Evolutionary conservation across 306 rosid genomes (phyloP).

Genomic region (Fragaria ananassa): DNA sequence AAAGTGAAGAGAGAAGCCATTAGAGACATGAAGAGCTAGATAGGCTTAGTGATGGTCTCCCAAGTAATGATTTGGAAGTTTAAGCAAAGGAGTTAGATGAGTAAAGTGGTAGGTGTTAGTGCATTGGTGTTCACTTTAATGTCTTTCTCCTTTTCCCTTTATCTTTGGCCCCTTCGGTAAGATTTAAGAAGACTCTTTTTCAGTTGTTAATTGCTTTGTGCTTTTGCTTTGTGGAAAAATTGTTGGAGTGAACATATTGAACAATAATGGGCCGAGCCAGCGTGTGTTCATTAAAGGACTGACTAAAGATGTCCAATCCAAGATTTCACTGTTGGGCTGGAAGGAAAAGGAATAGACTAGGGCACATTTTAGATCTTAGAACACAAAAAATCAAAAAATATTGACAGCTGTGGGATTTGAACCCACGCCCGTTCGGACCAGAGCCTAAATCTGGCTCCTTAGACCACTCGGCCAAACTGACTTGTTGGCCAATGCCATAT

Average conservation of each 20-base stretch:
- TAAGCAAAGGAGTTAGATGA: constrained; percentile 16
- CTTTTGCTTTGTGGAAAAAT: constrained; percentile 41
- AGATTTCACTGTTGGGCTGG: neutral
- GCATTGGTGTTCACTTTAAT: constrained; percentile 11
- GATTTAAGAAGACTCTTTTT: neutral
- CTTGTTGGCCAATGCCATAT: fast-evolving
- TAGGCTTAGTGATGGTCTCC: constrained; percentile 11
- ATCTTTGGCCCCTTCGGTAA: constrained; percentile 30
- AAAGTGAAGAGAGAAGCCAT: constrained; percentile 19
- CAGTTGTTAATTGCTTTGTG: constrained; percentile 11
- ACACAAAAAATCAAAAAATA: neutral
- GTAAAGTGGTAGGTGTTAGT: constrained; percentile 24
- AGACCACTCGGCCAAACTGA: constrained; percentile 14
- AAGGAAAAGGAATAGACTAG: neutral
- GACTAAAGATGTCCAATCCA: neutral
- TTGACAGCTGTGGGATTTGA: constrained; percentile 11
- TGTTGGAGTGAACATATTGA: constrained; percentile 11
- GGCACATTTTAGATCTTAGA: neutral
- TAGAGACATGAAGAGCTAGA: constrained; percentile 6
- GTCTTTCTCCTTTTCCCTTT: constrained; percentile 29
- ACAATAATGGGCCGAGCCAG: constrained; percentile 8
- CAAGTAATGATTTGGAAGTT: neutral
- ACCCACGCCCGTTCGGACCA: constrained; percentile 11
- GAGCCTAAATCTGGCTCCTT: constrained; percentile 11
- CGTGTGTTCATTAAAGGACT: neutral